These are phyloP conservation scores for Chaetothyriales sp. DNA, from an alignment of 2,329 filamentous ascomycete species.

Conservation along the genomic window DNA sequence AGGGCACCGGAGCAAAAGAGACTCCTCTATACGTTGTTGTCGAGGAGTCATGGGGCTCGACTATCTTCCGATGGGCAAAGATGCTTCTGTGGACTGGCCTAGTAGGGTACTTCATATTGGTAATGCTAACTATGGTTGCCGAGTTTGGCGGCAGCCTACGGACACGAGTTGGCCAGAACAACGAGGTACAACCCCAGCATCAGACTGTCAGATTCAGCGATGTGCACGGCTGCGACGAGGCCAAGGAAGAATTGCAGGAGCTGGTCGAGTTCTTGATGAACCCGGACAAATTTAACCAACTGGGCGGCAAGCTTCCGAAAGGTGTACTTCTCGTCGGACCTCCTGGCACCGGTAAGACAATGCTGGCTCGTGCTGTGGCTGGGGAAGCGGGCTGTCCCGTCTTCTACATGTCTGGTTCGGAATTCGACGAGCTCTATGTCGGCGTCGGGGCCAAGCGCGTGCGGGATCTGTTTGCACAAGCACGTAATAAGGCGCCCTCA, in stretches of 20 bases:
- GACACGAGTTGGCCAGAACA: constrained; percentile 53
- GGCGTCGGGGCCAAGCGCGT: constrained; percentile 94
- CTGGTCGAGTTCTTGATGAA: constrained; percentile 91
- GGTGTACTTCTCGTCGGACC: constrained; percentile 89
- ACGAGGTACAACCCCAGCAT: constrained; percentile 81
- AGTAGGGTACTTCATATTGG: constrained; percentile 61
- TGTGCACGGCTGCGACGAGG: constrained; percentile 94
- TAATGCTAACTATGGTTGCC: constrained; percentile 65
- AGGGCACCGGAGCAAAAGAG: constrained; percentile 54
- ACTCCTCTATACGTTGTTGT: constrained; percentile 91
- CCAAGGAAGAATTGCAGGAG: constrained; percentile 94
- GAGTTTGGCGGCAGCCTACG: constrained; percentile 58
- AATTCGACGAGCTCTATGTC: constrained; percentile 97
- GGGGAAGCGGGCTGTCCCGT: constrained; percentile 96
- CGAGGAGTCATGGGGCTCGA: constrained; percentile 67
- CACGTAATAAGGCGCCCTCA: constrained; percentile 69
- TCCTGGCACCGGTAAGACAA: constrained; percentile 92
- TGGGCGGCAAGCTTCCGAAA: constrained; percentile 93
- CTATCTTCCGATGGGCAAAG: constrained; percentile 81
- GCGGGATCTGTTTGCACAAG: constrained; percentile 73
- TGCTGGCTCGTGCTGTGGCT: constrained; percentile 85
- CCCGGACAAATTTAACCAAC: constrained; percentile 79
- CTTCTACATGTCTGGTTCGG: constrained; percentile 99
- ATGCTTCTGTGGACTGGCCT: constrained; percentile 68
- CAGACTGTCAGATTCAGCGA: constrained; percentile 85